phyloP scores from a whole-genome alignment of 768 basidiomycete genomes.

The Dictyophora rubrovolvata region DNA sequence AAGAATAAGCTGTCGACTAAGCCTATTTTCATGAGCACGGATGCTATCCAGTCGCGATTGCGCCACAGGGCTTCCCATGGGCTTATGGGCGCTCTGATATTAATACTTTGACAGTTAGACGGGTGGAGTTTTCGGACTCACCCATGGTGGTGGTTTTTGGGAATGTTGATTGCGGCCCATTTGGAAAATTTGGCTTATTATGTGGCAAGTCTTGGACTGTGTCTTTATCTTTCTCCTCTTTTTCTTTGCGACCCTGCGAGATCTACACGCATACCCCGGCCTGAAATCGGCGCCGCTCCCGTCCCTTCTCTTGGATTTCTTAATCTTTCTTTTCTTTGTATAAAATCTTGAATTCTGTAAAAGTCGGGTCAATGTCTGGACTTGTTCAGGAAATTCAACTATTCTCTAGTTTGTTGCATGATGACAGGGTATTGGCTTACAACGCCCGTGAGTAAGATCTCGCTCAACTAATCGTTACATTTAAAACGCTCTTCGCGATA shows the following conservation, averaged over 20 bases:
- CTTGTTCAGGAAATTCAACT: background rate
- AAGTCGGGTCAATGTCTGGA: background rate
- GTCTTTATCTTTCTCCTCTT: background rate
- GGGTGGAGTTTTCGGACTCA: background rate
- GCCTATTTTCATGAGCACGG: background rate
- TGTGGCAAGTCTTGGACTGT: background rate
- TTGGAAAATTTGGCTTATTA: background rate
- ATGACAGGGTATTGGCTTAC: background rate
- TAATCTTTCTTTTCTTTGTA: background rate
- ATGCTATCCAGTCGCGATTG: background rate
- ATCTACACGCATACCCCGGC: background rate
- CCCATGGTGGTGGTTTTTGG: background rate
- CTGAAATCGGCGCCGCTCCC: no score
- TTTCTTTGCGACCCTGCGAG: background rate
- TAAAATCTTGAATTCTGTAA: background rate
- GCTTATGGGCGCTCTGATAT: background rate
- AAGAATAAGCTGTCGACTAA: no score
- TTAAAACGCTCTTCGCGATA: background rate
- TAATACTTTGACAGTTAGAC: background rate
- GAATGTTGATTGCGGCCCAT: background rate
- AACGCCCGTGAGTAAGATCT: background rate
- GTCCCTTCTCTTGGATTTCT: background rate
- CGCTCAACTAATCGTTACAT: background rate
- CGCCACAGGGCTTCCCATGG: background rate
- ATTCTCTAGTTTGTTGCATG: background rate